phyloP scores from a whole-genome alignment of 129 eudicot genomes.

The Artemisia tridentata region DNA sequence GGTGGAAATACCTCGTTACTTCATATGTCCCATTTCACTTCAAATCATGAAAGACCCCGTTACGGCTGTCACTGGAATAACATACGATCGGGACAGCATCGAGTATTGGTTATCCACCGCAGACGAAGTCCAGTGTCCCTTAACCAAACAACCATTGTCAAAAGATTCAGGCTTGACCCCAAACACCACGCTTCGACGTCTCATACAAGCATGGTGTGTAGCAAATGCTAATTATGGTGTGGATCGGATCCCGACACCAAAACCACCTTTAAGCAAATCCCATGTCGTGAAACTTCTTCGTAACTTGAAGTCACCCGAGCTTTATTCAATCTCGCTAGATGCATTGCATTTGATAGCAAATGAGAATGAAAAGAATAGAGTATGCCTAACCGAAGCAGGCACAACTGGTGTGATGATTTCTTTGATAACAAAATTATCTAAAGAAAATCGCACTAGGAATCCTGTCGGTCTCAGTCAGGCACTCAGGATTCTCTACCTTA shows the following conservation, averaged over 20 bases:
- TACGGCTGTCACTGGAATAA: slow-evolving; percentile 74
- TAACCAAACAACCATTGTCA: slow-evolving; percentile 58
- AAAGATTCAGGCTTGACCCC: slow-evolving; percentile 64
- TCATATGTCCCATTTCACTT: slow-evolving; percentile 84
- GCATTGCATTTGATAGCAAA: slow-evolving; percentile 35
- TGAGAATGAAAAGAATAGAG: slow-evolving; percentile 43
- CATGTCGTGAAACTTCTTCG: slow-evolving; percentile 49
- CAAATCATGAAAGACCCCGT: slow-evolving; percentile 93
- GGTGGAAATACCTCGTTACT: slow-evolving; percentile 57
- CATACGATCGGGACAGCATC: slow-evolving; percentile 74
- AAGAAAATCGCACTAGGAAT: slow-evolving; percentile 16
- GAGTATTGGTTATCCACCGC: slow-evolving; percentile 67
- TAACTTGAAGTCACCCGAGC: slow-evolving; percentile 33
- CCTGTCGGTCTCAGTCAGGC: slow-evolving; percentile 39
- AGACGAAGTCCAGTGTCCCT: slow-evolving; percentile 49
- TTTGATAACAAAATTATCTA: slow-evolving; percentile 29
- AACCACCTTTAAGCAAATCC: slow-evolving; percentile 42
- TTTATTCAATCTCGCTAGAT: slow-evolving; percentile 32
- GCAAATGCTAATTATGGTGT: slow-evolving; percentile 51
- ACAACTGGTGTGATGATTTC: slow-evolving; percentile 38
- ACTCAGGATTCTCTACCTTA: slow-evolving; percentile 42
- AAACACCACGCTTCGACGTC: slow-evolving; percentile 72
- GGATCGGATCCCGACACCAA: slow-evolving; percentile 80
- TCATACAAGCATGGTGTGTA: slow-evolving; percentile 85
- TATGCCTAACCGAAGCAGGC: slow-evolving; percentile 49